Percentiles rank a stretch among this genome's conserved stretches.
Evolutionary conservation across 495 filamentous ascomycete species (phyloP).

Genomic region (Neurospora discreta): DNA sequence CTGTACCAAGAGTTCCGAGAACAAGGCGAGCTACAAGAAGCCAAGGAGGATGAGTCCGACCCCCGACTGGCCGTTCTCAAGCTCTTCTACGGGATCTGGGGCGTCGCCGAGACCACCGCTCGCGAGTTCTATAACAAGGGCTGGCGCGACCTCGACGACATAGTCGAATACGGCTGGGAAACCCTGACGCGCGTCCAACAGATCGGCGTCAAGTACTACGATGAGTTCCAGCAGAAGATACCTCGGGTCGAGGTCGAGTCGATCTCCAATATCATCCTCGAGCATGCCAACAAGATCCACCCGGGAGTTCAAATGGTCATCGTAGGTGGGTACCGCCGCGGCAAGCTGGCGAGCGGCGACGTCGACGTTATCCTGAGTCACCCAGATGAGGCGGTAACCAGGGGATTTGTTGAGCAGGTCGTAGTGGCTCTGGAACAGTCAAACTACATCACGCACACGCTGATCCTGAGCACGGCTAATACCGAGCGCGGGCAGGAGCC

Average conservation of each 20-base stretch:
- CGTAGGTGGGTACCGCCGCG: slow-evolving; percentile 77
- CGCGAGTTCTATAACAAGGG: slow-evolving; percentile 73
- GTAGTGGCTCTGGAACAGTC: slow-evolving; percentile 56
- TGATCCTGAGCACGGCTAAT: slow-evolving; percentile 53
- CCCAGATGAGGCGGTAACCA: slow-evolving; percentile 54
- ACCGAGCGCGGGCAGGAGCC: slow-evolving; percentile 63
- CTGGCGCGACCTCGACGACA: slow-evolving; percentile 64
- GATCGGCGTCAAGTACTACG: slow-evolving; percentile 92
- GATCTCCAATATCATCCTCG: slow-evolving; percentile 50
- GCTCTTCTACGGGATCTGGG: slow-evolving; percentile 75
- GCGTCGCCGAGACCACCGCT: slow-evolving; percentile 76
- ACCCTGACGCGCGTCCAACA: slow-evolving; percentile 69
- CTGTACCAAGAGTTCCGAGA: slow-evolving; percentile 68
- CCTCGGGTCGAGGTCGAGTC: slow-evolving; percentile 60
- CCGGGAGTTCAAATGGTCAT: slow-evolving; percentile 58
- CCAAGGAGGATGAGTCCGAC: slow-evolving; percentile 52
- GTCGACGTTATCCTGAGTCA: slow-evolving; percentile 83
- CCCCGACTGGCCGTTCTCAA: slow-evolving; percentile 50
- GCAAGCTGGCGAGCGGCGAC: slow-evolving; percentile 63
- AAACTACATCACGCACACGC: slow-evolving; percentile 71
- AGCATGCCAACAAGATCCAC: slow-evolving; percentile 46
- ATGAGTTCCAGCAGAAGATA: slow-evolving; percentile 67
- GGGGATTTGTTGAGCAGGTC: slow-evolving; percentile 53
- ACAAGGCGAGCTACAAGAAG: slow-evolving; percentile 47
- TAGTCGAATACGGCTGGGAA: slow-evolving; percentile 75